Evolutionary conservation across 2,329 filamentous ascomycete species (phyloP).

Genomic region (Neoarthrinium moseri): DNA sequence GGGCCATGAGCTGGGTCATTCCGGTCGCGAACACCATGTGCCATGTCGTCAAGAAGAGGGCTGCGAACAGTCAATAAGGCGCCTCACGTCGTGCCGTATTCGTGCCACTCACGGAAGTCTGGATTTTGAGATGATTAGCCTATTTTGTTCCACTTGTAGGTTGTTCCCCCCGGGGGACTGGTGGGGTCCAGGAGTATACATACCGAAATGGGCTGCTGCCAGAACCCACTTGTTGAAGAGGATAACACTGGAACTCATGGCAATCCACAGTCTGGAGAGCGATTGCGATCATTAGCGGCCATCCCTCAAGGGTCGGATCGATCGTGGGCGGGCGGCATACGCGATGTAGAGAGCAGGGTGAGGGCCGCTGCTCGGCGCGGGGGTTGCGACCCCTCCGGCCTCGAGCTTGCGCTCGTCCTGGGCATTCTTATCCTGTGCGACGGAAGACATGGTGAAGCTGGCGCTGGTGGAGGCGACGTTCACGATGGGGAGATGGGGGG

Average conservation of each 20-base stretch:
- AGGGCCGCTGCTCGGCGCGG: constrained; percentile 4
- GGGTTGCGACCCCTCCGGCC: constrained; percentile 5
- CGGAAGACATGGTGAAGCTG: constrained; percentile 5
- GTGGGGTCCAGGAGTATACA: constrained; percentile 27
- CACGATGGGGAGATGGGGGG: neutral
- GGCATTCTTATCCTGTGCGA: constrained; percentile 5
- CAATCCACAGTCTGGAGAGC: constrained; percentile 72
- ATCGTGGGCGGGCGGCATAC: constrained; percentile 6
- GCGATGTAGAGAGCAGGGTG: constrained; percentile 8
- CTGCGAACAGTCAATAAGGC: constrained; percentile 21
- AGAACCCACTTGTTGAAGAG: constrained; percentile 94
- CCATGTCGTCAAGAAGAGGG: constrained; percentile 65
- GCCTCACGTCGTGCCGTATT: neutral
- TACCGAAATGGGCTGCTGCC: constrained; percentile 71
- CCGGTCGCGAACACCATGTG: constrained; percentile 65
- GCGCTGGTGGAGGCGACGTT: neutral
- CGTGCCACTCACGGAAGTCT: constrained; percentile 22
- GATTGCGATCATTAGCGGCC: constrained; percentile 1
- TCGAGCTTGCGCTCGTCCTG: constrained; percentile 10
- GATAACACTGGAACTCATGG: constrained; percentile 82
- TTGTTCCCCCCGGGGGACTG: neutral
- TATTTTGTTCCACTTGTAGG: constrained; percentile 19
- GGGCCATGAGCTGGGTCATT: constrained; percentile 65
- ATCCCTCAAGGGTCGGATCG: neutral
- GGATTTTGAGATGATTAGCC: constrained; percentile 15